A percentile compares a stretch with the other conserved stretches of the same genome.
These are phyloP conservation scores for Rhexocercosporidium sp. DNA, from an alignment of 2,329 filamentous ascomycete species.

Conservation along the genomic window DNA sequence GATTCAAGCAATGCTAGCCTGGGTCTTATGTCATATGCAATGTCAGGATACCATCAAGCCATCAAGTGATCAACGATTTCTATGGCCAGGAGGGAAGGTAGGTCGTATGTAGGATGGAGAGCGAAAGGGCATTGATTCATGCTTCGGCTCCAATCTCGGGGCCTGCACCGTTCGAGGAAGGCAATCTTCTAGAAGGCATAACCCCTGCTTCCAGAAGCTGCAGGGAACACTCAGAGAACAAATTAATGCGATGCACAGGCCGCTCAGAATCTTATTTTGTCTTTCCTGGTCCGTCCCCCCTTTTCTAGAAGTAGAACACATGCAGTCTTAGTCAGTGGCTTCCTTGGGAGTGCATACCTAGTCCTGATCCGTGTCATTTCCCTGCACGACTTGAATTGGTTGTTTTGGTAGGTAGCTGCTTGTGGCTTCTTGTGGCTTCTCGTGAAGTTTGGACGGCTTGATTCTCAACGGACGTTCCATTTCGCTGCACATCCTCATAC, in stretches of 20 bases:
- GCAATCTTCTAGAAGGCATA: slow-evolving; percentile 20
- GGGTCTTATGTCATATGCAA: slow-evolving; percentile 4
- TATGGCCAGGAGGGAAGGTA: not conserved
- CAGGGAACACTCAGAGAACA: not conserved
- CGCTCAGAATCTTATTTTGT: not conserved
- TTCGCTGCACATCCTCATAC: not conserved
- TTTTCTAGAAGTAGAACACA: slow-evolving; percentile 9
- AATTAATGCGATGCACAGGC: not conserved
- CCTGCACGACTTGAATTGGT: not conserved
- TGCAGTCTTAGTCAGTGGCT: not conserved
- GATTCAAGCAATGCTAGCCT: not conserved
- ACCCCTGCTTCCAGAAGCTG: slow-evolving; percentile 14
- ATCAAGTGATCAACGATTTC: slow-evolving; percentile 10
- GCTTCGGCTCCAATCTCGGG: slow-evolving; percentile 3
- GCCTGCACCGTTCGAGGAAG: slow-evolving; percentile 1
- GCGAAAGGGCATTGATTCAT: slow-evolving; percentile 18
- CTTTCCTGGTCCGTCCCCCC: not conserved
- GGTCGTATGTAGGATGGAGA: too few species aligned
- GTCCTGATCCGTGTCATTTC: slow-evolving; percentile 11
- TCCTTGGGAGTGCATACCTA: not conserved
- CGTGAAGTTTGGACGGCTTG: not conserved
- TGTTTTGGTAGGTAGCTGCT: not conserved
- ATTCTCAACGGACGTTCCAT: not conserved
- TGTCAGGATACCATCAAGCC: not conserved
- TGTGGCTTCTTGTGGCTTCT: not conserved